Evolutionary conservation across 108 stramenopile species (phyloP).

Genomic region (Thalassiosira profunda): DNA sequence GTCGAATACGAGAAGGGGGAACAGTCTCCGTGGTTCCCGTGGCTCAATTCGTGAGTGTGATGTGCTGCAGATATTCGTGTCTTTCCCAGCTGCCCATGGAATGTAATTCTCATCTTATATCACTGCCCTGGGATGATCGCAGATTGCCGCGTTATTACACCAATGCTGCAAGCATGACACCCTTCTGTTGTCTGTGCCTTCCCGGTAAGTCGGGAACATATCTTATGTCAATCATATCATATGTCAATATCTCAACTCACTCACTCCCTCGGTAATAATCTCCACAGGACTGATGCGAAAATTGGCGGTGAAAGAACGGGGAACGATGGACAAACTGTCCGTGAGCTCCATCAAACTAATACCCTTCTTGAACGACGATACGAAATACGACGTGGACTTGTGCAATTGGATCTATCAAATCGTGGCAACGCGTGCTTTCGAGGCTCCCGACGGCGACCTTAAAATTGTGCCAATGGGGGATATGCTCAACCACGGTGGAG

Average conservation of each 20-base stretch:
- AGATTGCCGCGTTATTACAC: constrained; percentile 54
- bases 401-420: constrained; percentile 58
- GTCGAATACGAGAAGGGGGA: constrained; percentile 54
- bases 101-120: neutral
- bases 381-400: constrained; percentile 49
- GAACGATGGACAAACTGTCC: constrained; percentile 7
- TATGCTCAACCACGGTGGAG: constrained; percentile 59
- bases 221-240: neutral
- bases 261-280: too few relatives aligned
- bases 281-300: constrained; percentile 16
- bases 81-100: neutral
- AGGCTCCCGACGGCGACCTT: constrained; percentile 34
- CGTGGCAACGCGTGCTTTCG: constrained; percentile 50
- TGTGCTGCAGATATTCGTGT: neutral
- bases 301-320: constrained; percentile 28
- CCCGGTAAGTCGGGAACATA: too few relatives aligned
- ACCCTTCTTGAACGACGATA: constrained; percentile 37
- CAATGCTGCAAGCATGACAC: constrained; percentile 65
- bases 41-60: constrained; percentile 48
- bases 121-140: neutral
- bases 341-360: constrained; percentile 21
- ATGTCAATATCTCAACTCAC: neutral
- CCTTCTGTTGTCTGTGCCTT: constrained; percentile 29
- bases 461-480: constrained; percentile 55
- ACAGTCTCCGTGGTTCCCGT: constrained; percentile 31